These are phyloP conservation scores for Suhomyces panamericanus DNA, from an alignment of 1,139 yeast genomes.

Conservation along the genomic window DNA sequence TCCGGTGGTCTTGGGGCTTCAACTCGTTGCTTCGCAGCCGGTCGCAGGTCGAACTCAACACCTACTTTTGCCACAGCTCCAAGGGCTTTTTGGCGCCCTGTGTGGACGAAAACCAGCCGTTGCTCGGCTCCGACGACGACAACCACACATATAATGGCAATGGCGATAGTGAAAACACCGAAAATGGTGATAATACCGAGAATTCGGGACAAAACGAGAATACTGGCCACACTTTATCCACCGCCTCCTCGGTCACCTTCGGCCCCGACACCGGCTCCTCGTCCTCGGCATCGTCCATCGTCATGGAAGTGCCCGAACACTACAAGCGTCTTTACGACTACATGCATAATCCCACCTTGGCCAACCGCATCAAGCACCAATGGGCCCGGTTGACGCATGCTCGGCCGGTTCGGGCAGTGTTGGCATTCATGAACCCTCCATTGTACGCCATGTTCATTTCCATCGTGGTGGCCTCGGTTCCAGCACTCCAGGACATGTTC, in stretches of 20 bases:
- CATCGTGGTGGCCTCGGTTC: constrained; percentile 79
- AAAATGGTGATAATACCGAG: background rate
- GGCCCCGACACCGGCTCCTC: background rate
- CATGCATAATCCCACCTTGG: constrained; percentile 4
- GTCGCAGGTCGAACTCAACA: constrained; percentile 40
- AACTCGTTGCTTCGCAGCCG: constrained; percentile 65
- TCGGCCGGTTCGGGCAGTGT: constrained; percentile 24
- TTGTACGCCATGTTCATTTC: constrained; percentile 87
- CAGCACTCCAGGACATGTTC: constrained; percentile 63
- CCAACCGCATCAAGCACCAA: constrained; percentile 1
- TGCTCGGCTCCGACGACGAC: background rate
- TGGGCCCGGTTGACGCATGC: constrained; percentile 4
- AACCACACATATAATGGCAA: no score
- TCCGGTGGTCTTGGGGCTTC: constrained; percentile 94
- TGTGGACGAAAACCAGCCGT: constrained; percentile 14
- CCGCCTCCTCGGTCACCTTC: background rate
- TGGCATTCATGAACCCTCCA: constrained; percentile 86
- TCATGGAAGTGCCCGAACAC: constrained; percentile 7
- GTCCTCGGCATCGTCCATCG: constrained; percentile 9
- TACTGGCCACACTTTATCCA: background rate
- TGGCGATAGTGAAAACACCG: background rate
- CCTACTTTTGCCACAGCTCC: constrained; percentile 22
- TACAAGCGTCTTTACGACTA: constrained; percentile 9
- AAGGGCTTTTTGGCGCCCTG: constrained; percentile 12
- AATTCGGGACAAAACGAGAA: background rate